These are phyloP conservation scores for Gossypium trilobum DNA, from an alignment of 441 rosid species.

Conservation along the genomic window DNA sequence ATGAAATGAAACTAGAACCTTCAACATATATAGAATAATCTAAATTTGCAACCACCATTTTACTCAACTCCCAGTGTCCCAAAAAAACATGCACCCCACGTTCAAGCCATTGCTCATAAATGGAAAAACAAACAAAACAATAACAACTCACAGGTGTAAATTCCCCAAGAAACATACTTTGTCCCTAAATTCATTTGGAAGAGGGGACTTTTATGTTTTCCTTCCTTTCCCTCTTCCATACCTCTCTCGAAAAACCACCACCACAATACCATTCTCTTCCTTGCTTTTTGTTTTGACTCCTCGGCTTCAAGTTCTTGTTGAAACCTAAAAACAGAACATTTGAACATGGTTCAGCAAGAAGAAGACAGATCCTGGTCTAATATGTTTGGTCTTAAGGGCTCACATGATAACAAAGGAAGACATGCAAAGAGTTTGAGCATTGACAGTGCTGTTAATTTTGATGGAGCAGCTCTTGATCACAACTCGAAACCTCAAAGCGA, in stretches of 20 bases:
- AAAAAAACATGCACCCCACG: slow-evolving; percentile 52
- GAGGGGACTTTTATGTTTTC: background rate
- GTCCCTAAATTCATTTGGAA: slow-evolving; percentile 5
- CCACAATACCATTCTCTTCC: slow-evolving; percentile 4
- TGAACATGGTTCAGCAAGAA: slow-evolving; percentile 47
- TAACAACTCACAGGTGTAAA: slow-evolving; percentile 1
- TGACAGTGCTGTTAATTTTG: slow-evolving; percentile 26
- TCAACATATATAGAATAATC: slow-evolving; percentile 2
- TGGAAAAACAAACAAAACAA: background rate
- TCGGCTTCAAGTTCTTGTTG: background rate
- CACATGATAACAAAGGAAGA: slow-evolving; percentile 19
- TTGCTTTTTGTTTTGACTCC: background rate
- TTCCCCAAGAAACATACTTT: background rate
- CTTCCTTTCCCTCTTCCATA: background rate
- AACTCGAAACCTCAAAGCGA: slow-evolving; percentile 17
- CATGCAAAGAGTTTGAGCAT: slow-evolving; percentile 39
- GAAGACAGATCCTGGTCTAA: slow-evolving; percentile 39
- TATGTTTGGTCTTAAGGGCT: slow-evolving; percentile 36
- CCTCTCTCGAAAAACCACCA: background rate
- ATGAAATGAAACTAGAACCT: background rate
- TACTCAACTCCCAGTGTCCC: slow-evolving; percentile 8
- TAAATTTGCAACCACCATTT: background rate
- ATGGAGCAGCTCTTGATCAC: slow-evolving; percentile 23
- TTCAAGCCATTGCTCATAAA: slow-evolving; percentile 19
- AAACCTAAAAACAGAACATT: background rate